Evolutionary conservation across 768 basidiomycete species (phyloP), one percentile per base, ranked within the genome.

Genomic region (Floccularia luteovirens): DNA sequence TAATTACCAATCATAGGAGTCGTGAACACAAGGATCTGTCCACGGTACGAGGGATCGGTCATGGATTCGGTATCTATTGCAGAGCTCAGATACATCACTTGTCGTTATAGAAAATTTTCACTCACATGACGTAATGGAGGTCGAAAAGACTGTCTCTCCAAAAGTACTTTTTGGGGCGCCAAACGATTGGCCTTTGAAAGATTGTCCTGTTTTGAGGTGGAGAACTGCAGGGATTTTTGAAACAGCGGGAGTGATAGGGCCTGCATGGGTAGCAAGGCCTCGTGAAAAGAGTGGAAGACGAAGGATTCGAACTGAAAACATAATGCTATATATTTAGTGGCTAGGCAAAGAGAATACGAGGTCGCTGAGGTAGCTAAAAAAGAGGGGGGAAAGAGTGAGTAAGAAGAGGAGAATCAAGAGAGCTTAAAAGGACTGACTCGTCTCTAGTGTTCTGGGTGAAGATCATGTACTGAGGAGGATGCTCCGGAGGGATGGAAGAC

Each of bases 1-100:
- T 99, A 99, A 62, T 99, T 99, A 28, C 96, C 96, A 48, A 99
- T 96, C 62, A 99, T 78, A 7, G 96, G 96, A 0, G 93, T 86
- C 31, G 96, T 99, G 68, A 99, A 99, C 42, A 99, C 96, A 47
- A 99, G 77, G 55, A 99, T 94, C 63, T 99, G 96, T 37, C 90
- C 86, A 24, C 90, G 87, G 63, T 99, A 98, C 5, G 96, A 98
- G 5, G 96, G 96, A 60, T 99, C 96, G 25, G 96, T 99, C 96
- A 99, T 97, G 5, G 91, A 96, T 64, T 99, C 96, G 34, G 94
- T 98, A 60, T 99, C 92, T 94, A 55, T n/a, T 28, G 20, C 14
- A 17, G 43, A 47, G 35, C 3, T 32, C 31, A 31, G 46, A 41
- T 39, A 47, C 36, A 45, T 48, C 19, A 34, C 30, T n/a, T 22